Evolutionary conservation across 345 rosid species (phyloP).

Genomic region (Euclidium syriacum): DNA sequence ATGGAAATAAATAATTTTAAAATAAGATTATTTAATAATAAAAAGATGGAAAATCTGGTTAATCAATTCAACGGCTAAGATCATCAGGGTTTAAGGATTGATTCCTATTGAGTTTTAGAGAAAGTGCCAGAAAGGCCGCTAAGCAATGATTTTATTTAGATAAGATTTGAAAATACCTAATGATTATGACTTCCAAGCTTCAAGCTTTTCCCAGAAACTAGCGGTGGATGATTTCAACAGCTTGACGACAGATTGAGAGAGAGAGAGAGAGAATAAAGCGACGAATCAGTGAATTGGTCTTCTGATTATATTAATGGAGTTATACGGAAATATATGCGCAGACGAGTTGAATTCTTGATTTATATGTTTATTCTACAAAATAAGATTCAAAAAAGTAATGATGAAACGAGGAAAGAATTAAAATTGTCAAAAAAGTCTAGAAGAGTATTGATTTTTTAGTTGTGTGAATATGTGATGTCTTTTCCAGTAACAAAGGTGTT

Average conservation of each 20-base stretch:
- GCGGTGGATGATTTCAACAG: no score
- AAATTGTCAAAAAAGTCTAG: conserved; percentile 11
- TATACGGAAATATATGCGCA: not conserved
- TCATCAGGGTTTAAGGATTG: conserved; percentile 12
- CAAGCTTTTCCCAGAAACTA: conserved; percentile 15
- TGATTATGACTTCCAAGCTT: conserved; percentile 6
- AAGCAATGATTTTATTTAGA: not conserved
- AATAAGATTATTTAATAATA: not conserved
- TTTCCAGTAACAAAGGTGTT: not conserved
- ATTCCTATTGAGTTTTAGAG: not conserved
- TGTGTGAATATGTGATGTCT: conserved; percentile 20
- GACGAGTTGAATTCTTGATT: not conserved
- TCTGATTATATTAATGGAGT: not conserved
- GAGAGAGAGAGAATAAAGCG: not conserved
- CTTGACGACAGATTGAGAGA: conserved; percentile 2
- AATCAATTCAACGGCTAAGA: conserved; percentile 9
- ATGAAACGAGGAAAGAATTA: not conserved
- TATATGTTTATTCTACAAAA: not conserved
- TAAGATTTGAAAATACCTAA: conserved; percentile 6
- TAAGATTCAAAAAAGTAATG: conserved; percentile 4
- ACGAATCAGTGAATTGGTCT: conserved; percentile 6
- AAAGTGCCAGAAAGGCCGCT: not conserved
- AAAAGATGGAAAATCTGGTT: conserved; percentile 6
- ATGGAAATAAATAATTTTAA: conserved; percentile 10
- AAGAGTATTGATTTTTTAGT: not conserved